A percentile compares a stretch with the other conserved stretches of the same genome.
Conservation (phyloP, 2,329 filamentous ascomycete species). For the Fusarium pininemorale region DNA sequence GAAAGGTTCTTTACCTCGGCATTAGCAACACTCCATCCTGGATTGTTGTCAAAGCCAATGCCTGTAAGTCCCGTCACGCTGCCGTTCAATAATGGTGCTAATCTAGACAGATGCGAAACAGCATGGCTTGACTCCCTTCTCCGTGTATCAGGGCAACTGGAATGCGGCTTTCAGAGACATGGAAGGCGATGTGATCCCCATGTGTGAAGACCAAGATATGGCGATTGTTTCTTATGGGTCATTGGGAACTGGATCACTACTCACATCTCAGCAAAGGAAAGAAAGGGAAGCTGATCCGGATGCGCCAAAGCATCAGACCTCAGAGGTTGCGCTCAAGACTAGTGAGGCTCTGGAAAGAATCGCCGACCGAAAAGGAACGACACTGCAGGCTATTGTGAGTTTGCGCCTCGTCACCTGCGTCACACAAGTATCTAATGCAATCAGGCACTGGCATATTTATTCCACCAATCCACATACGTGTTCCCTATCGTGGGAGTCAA, state of each 20-base stretch:
- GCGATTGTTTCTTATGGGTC: constrained; percentile 57
- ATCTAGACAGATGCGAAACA: constrained; percentile 28
- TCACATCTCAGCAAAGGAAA: neutral
- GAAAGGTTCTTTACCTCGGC: constrained; percentile 44
- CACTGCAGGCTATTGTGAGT: constrained; percentile 10
- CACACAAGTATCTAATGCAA: too few species aligned
- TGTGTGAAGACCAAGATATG: constrained; percentile 49
- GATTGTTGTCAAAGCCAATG: constrained; percentile 33
- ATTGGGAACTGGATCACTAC: constrained; percentile 6
- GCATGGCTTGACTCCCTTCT: constrained; percentile 41
- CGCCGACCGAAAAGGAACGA: neutral
- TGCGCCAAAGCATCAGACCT: neutral
- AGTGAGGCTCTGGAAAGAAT: neutral
- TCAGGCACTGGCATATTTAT: constrained; percentile 3
- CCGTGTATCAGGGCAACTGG: constrained; percentile 46
- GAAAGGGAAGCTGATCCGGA: neutral
- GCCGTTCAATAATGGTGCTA: too few species aligned
- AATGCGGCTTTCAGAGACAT: constrained; percentile 40
- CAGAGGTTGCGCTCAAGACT: accelerated
- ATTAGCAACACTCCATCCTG: constrained; percentile 45
- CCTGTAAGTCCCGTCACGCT: neutral
- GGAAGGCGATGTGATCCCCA: constrained; percentile 46
- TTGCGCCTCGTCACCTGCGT: too few species aligned
- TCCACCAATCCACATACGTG: constrained; percentile 19
- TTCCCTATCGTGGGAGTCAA: constrained; percentile 27